A percentile compares a stretch with the other conserved stretches of the same genome.
Conservation (phyloP, 2,329 filamentous ascomycete genomes). For the Colletotrichum tabaci region DNA sequence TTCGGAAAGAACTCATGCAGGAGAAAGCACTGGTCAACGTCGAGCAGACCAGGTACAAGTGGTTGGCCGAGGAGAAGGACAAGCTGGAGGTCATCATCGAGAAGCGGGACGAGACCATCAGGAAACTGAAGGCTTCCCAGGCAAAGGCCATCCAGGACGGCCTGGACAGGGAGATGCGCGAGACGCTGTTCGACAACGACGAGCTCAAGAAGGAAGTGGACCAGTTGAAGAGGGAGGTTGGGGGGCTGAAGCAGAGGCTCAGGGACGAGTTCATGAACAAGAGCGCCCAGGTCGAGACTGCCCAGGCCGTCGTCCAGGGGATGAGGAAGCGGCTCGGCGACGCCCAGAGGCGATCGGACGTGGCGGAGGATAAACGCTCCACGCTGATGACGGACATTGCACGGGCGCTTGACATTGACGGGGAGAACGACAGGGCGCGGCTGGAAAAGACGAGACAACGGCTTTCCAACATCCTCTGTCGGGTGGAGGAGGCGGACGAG, state of each 20-base stretch:
- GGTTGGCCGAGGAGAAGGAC: not conserved
- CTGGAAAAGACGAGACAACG: not conserved
- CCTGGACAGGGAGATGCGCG: constrained; percentile 10
- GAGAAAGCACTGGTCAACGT: not conserved
- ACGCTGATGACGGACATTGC: not conserved
- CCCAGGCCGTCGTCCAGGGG: not conserved
- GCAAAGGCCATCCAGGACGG: constrained; percentile 3
- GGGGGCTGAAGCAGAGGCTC: not conserved
- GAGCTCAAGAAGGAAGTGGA: not conserved
- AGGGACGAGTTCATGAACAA: not conserved
- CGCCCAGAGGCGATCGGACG: not conserved
- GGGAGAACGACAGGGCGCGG: not conserved
- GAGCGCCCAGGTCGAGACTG: not conserved
- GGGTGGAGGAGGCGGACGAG: not conserved
- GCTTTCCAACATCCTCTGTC: constrained; percentile 1
- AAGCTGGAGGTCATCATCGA: not conserved
- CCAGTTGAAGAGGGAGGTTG: not conserved
- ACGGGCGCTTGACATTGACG: not conserved
- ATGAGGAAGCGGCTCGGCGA: not conserved
- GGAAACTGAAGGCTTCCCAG: not conserved
- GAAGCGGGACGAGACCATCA: not conserved
- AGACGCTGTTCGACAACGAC: constrained; percentile 3
- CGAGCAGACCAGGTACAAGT: not conserved
- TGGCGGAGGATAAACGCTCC: not conserved
- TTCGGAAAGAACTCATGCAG: not conserved